A percentile compares a stretch with the other conserved stretches of the same genome.
Evolutionary conservation across 331 rosid genomes (phyloP).

Genomic region (Phaseolus coccineus): DNA sequence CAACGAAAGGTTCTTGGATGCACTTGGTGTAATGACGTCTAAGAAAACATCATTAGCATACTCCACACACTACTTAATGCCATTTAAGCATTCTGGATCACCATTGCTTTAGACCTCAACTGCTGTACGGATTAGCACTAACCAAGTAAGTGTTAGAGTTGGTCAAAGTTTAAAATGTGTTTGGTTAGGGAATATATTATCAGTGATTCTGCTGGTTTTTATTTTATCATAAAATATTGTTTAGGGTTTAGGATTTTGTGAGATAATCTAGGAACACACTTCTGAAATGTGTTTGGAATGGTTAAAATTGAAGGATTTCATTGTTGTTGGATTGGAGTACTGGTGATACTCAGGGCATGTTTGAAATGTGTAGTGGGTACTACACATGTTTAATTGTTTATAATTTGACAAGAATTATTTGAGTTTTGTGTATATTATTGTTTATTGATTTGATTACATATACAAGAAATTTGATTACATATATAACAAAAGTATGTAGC

Average conservation of each 20-base stretch:
- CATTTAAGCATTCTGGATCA: background rate
- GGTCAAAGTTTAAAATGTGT: background rate
- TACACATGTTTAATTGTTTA: background rate
- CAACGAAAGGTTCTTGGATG: slow-evolving; percentile 5
- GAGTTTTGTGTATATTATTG: background rate
- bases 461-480: background rate
- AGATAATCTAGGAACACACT: background rate
- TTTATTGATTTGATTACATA: background rate
- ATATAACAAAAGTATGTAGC: background rate
- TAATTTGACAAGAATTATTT: background rate
- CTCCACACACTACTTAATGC: background rate
- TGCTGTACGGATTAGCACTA: background rate
- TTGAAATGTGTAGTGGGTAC: background rate
- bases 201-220: background rate
- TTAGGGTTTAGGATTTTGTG: too few relatives aligned
- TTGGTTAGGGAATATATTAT: background rate
- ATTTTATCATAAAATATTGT: background rate
- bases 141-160: slow-evolving; percentile 3
- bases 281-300: background rate
- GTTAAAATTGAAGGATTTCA: background rate
- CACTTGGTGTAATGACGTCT: background rate
- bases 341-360: background rate
- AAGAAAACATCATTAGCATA: background rate
- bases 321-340: background rate
- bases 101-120: background rate